Conservation (phyloP, 305 asterid genomes). For the Coffea humblotiana region DNA sequence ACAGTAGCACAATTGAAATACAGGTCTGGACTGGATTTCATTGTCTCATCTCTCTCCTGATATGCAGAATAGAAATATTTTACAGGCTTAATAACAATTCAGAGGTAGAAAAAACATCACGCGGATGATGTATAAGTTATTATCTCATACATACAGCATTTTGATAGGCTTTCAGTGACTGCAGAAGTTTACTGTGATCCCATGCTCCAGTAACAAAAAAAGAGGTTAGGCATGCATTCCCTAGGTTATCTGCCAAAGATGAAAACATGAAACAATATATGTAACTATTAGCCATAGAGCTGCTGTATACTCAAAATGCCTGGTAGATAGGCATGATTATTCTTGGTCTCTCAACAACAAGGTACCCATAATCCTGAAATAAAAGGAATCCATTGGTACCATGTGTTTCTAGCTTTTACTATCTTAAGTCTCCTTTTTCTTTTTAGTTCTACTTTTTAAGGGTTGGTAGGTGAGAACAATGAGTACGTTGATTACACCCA, state of each 20-base stretch:
- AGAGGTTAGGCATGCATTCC: slow-evolving; percentile 82
- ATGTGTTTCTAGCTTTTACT: not conserved
- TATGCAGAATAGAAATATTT: slow-evolving; percentile 16
- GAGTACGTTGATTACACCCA: not conserved
- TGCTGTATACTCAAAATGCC: not conserved
- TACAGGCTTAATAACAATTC: not conserved
- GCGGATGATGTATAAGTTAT: not conserved
- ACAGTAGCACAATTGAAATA: slow-evolving; percentile 86
- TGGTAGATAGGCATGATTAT: not conserved
- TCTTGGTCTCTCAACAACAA: not conserved
- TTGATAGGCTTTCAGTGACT: slow-evolving; percentile 87
- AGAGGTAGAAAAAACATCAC: not conserved
- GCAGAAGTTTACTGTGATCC: slow-evolving; percentile 76
- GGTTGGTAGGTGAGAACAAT: not conserved
- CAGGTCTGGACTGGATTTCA: slow-evolving; percentile 84
- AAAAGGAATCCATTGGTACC: not conserved
- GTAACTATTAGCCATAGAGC: not conserved
- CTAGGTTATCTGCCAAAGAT: slow-evolving; percentile 74
- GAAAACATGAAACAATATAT: not conserved
- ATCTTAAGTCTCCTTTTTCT: not conserved
- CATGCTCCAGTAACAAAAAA: slow-evolving; percentile 85
- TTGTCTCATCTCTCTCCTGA: slow-evolving; percentile 90
- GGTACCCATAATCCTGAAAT: not conserved
- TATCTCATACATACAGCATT: slow-evolving; percentile 71
- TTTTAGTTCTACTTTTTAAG: not conserved